Base-by-base conservation (phyloP, 257 asterid species). In the Catharanthus roseus region DNA sequence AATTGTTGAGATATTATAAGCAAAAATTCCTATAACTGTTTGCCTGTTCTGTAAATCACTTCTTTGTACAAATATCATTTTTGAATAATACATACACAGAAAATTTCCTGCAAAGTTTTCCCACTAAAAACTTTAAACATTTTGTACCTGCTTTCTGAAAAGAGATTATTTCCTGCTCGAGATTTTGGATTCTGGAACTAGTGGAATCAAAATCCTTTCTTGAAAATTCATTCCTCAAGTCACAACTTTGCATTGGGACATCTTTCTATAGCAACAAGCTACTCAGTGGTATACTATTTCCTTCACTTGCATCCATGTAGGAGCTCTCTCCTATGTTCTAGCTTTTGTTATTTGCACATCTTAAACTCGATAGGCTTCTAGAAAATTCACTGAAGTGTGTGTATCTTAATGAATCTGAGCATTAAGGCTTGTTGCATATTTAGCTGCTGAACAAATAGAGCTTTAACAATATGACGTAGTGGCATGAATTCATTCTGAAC, bases 401-500 rank as follows among this genome's bases (percentile, higher is more conserved):
- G 63, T 78, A 81, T 42, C 91, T 76, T 50, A 89, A 89, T 5
- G 90, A 89, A 56, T 85, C 85, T 38, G 90, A 82, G 79, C 91
- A 86, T 69, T 83, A 86, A 86, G 45, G 87, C 95, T 80, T 83
- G 88, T 57, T 87, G 96, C 10, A 92, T 89, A 82, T 84, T 83
- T 13, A 86, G 53, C 60, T 90, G 95, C 85, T 90, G 96, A 62
- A 88, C 89, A 33, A 85, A 86, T 58, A 90, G 91, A 3, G 93
- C 96, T 74, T 86, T 95, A 68, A 90, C 89, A 56, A 90, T 84
- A 28, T 88, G 84, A 47, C 91, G 72, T 69, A 90, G 72, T 2
- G 95, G 96, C 95, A 88, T 90, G 69, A 74, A 63, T 61, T 88
- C 91, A 69, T 90, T 88, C 51, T 88, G 89, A 11, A 90, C 93